These are phyloP conservation scores for Candida morakotiae DNA, from an alignment of 805 yeast species.

Conservation along the genomic window DNA sequence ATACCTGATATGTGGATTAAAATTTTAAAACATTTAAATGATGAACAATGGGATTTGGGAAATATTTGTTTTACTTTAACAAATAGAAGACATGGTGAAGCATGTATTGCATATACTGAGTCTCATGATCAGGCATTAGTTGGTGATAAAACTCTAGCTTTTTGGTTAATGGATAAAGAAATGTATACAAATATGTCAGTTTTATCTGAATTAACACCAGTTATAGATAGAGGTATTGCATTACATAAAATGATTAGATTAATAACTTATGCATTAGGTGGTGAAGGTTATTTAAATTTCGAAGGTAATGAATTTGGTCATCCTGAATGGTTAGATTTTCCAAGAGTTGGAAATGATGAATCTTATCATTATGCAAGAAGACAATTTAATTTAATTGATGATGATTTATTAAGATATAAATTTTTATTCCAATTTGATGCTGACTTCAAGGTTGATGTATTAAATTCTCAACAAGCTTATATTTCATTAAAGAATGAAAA, in stretches of 20 bases:
- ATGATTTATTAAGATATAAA: constrained; percentile 74
- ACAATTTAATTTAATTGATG: constrained; percentile 85
- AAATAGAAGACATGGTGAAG: constrained; percentile 84
- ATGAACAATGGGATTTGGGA: constrained; percentile 91
- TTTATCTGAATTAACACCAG: constrained; percentile 66
- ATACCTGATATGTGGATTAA: constrained; percentile 99
- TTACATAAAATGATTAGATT: constrained; percentile 89
- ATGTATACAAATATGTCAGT: constrained; percentile 95
- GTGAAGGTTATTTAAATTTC: constrained; percentile 92
- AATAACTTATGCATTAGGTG: constrained; percentile 87
- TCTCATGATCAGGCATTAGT: constrained; percentile 97
- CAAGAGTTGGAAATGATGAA: constrained; percentile 82
- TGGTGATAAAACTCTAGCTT: constrained; percentile 94
- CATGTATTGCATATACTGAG: constrained; percentile 88
- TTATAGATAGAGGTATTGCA: constrained; percentile 84
- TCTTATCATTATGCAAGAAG: constrained; percentile 93
- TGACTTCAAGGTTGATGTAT: constrained; percentile 87
- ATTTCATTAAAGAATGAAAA: constrained; percentile 83
- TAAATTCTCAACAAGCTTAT: constrained; percentile 67
- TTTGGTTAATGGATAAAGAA: constrained; percentile 98
- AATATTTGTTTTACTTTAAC: constrained; percentile 75
- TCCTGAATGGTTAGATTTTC: constrained; percentile 98
- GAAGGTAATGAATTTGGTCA: constrained; percentile 99
- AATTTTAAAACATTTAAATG: constrained; percentile 72
- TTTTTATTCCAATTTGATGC: constrained; percentile 77